Base-by-base conservation (phyloP, 257 asterid species). In the Nicotiana tomentosiformis region DNA sequence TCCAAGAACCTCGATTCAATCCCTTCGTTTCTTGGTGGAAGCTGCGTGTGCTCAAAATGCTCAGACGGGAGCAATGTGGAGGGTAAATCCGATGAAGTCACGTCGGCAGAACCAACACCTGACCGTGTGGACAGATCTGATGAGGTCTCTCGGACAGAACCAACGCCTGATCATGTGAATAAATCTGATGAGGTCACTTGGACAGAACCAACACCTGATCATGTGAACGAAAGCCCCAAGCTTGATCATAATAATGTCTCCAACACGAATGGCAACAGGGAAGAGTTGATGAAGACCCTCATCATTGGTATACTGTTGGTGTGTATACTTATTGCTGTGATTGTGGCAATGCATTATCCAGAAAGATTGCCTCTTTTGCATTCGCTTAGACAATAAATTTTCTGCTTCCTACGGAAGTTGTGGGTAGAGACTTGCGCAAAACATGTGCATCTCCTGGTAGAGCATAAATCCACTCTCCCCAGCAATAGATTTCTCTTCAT, bases 21-120 rank as follows among this genome's bases (percentile, higher is more conserved):
- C 66, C 89, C 91, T 26, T 30, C 77, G 2, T 87, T 77, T 79
- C 89, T 87, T 1, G 91, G 91, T 18, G 91, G 91, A 30, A 81
- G 78, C 49, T 89, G 91, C 64, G 35, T 72, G 14, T 87, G 90
- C 18, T 23, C 90, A 62, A 87, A 79, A 69, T 89, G 91, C 81
- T 85, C 77, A 0, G 56, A 15, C 39, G 11, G 2, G 7, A 23
- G 30, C 49, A 60, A 10, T 26, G 7, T 18, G 30, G 81, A 78
- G 55, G 72, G 65, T 17, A 16, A 49, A 7, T 69, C 37, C 0
- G 77, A 15, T 11, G 86, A 77, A 56, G 67, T 39, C 43, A 58
- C 56, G 1, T 12, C 11, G 53, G 68, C 58, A 64, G 62, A 33
- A 5, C 83, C 32, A 1, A 66, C 37, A 30, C 43, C 53, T 4